Conservation (phyloP, 352 stramenopile genomes). For the Pythium biforme region DNA sequence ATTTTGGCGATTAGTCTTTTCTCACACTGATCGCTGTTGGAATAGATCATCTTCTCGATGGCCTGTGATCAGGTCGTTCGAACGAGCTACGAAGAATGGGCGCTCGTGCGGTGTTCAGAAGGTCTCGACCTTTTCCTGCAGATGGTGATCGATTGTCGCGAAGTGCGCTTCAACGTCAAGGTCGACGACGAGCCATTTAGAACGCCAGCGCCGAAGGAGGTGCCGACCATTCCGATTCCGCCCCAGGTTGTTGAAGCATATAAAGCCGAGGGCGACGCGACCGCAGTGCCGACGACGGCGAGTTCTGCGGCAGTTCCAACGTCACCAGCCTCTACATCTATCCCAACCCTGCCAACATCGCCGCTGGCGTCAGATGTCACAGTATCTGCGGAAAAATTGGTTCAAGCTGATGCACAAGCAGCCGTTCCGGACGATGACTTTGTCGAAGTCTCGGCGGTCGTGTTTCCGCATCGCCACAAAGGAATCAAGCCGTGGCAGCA, state of each 20-base stretch:
- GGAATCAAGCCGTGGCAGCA: slow-evolving; percentile 84
- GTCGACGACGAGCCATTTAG: slow-evolving; percentile 59
- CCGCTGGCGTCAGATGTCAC: slow-evolving; percentile 27
- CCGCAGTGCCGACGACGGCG: background rate
- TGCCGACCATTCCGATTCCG: slow-evolving; percentile 23
- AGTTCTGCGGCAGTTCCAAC: background rate
- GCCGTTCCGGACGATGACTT: slow-evolving; percentile 31
- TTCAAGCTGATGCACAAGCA: slow-evolving; percentile 14
- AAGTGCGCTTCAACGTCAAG: slow-evolving; percentile 69
- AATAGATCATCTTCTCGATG: slow-evolving; percentile 75
- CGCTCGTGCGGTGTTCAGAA: slow-evolving; percentile 73
- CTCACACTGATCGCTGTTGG: background rate
- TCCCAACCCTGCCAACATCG: slow-evolving; percentile 18
- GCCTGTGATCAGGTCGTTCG: slow-evolving; percentile 69
- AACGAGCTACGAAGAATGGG: slow-evolving; percentile 80
- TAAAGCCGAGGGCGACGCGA: slow-evolving; percentile 20
- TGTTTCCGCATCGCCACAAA: slow-evolving; percentile 71
- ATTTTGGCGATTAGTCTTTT: background rate
- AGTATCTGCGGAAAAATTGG: slow-evolving; percentile 28
- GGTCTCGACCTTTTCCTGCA: slow-evolving; percentile 71
- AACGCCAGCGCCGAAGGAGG: slow-evolving; percentile 22
- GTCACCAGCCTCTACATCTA: slow-evolving; percentile 8
- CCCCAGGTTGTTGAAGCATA: background rate
- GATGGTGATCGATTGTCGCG: slow-evolving; percentile 67
- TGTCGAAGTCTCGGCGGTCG: slow-evolving; percentile 47